Base-by-base conservation (phyloP, 331 rosid genomes). In the Quercus tomentella region DNA sequence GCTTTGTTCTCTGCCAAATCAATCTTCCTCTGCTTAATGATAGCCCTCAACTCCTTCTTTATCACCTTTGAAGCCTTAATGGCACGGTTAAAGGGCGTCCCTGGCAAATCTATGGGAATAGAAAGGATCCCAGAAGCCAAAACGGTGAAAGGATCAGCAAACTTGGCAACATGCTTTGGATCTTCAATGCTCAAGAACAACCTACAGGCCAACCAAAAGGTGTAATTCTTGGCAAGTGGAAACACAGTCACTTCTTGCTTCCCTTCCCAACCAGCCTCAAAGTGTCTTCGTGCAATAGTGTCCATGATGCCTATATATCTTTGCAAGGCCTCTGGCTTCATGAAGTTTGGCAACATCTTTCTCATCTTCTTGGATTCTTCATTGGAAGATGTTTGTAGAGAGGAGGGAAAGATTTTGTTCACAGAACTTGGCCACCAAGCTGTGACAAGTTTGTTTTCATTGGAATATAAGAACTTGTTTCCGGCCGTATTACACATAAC, bases 21-120 rank as follows among this genome's bases (percentile, higher is more conserved):
- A 33, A 75, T 17, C 82, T 86, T 91, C 84, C 97, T 89, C 76
- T 92, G 86, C 91, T 84, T 86, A 20, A 92, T 84, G 55, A 92
- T 85, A 43, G 73, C 26, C 60, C 75, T 51, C 4, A 92, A 79
- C 77, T 91, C 93, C 57, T 79, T 72, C 77, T 89, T 84, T 30
- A 94, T 86, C 82, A 9, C 81, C 72, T 82, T 37, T 11, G 92
- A 85, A 8, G 97, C 93, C 73, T 89, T 91, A 73, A 86, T 88
- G 4, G 89, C 90, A 1, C 81, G 45, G 76, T 85, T 35, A 82
- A 91, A 94, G 33, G 91, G 83, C 37, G 98, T 91, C 41, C 97
- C 97, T 6, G 98, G 97, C 6, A 94, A 49, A 82, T 91, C 90
- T n/a, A 94, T 79, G 8, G 98, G 79, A 82, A 94, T 79, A 51